These are phyloP conservation scores for Cordyceps militaris DNA, from an alignment of 2,329 filamentous ascomycete species.

Conservation along the genomic window DNA sequence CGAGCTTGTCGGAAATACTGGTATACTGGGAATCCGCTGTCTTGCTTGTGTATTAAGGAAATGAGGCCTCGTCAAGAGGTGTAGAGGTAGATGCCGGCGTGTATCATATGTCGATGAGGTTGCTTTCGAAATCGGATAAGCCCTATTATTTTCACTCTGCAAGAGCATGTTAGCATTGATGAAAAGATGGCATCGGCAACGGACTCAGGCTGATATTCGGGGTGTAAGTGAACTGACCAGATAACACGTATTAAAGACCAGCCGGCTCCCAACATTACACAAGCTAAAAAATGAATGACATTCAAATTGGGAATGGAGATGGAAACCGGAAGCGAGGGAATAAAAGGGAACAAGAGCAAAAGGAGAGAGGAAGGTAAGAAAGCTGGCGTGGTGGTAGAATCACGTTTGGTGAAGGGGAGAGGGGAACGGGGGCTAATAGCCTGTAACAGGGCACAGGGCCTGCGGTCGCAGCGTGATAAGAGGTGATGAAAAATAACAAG, in stretches of 20 bases:
- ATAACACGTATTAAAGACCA: neutral
- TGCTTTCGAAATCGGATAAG: neutral
- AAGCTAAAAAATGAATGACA: neutral
- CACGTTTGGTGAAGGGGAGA: neutral
- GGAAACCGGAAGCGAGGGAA: neutral
- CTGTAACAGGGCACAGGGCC: constrained; percentile 3
- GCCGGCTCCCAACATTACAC: neutral
- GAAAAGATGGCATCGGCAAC: neutral
- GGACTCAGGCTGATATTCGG: neutral
- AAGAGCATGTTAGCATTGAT: neutral
- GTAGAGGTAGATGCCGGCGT: neutral
- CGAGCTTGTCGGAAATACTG: neutral
- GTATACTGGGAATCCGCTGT: neutral
- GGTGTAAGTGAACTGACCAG: neutral
- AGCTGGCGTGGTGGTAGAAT: neutral
- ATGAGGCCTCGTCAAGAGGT: constrained; percentile 1
- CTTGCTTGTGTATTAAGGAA: neutral
- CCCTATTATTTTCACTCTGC: neutral
- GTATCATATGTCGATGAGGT: neutral
- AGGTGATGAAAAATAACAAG: neutral
- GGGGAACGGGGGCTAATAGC: neutral
- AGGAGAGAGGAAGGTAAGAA: neutral
- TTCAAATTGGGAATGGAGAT: neutral
- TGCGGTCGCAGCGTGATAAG: neutral
- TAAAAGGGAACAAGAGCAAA: neutral